These are phyloP conservation scores for Talaromyces stipitatus DNA, from an alignment of 495 filamentous ascomycete species.

Conservation along the genomic window DNA sequence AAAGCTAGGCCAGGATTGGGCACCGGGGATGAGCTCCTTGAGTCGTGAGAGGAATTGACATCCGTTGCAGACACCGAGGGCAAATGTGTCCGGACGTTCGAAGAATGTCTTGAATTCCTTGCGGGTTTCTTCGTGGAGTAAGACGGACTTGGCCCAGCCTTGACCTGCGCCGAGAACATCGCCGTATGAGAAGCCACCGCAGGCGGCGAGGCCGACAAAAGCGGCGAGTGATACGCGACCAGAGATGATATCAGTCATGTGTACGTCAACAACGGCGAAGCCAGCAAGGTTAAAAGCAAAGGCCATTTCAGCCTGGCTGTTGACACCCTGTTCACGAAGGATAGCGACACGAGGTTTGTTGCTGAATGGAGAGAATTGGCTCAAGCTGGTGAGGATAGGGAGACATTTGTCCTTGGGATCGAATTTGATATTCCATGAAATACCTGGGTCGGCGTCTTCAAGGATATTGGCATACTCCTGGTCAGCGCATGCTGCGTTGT, in stretches of 20 bases:
- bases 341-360: conserved; percentile 84
- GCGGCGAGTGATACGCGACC: conserved; percentile 66
- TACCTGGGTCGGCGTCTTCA: conserved; percentile 73
- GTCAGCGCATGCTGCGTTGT: conserved; percentile 84
- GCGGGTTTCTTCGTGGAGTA: conserved; percentile 71
- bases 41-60: conserved; percentile 90
- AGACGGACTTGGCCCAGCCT: conserved; percentile 93
- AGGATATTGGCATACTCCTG: conserved; percentile 70
- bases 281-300: conserved; percentile 90
- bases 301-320: conserved; percentile 94
- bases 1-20: conserved; percentile 80
- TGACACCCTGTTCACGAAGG: conserved; percentile 89
- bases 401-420: conserved; percentile 69
- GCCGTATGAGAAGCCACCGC: conserved; percentile 95
- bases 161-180: conserved; percentile 92
- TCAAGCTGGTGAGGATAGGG: conserved; percentile 58
- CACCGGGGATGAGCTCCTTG: conserved; percentile 78
- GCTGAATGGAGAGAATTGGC: conserved; percentile 52
- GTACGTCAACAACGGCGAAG: conserved; percentile 86
- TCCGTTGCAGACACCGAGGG: conserved; percentile 93
- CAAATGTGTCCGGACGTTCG: conserved; percentile 80
- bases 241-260: conserved; percentile 90
- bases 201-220: conserved; percentile 85
- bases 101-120: conserved; percentile 81
- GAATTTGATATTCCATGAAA: conserved; percentile 79